Evolutionary conservation across 805 yeast species (phyloP), one percentile per base, ranked within the genome.

Genomic region (Metschnikowia vanudenii): DNA sequence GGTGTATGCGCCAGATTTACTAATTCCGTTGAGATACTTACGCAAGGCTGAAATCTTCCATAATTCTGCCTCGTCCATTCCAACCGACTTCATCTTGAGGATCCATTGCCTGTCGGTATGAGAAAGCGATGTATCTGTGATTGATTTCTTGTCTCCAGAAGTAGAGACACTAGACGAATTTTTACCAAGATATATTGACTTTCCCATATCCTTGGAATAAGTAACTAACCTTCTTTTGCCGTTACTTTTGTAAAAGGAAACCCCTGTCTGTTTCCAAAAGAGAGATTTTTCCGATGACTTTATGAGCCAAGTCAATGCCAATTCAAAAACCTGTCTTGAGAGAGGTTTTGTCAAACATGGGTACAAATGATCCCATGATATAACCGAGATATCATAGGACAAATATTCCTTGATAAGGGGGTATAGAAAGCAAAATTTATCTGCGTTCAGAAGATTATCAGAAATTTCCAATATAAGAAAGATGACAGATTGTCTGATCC

Each of bases 1-100:
- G 9, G 45, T 38, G 19, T 39, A 41, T 6, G 46, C 29, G 7
- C 40, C 50, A 7, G 54, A 47, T 29, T 53, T 38, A 14, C 38
- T 52, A 13, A 39, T 43, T 40, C 82, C 79, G 49, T 67, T 74
- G 8, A 91, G 76, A 54, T 88, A 86, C 24, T 83, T 83, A 46
- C 91, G 73, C 46, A 89, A 63, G 3, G 79, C 79, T 13, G 83
- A 82, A 11, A 92, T 66, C 62, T 91, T 92, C 97, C 97, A 92
- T 20, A 88, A 56, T 37, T 89, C 95, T 7, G 71, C 73, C 9
- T 82, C 88, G 7, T 72, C 73, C 42, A 92, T 65, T 0, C 97
- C 98, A n/a, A 88, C 73, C 2, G 84, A 73, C 39, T 79, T 76
- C 36, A 92, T 68, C 51, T 84, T 81, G 31, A 79, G 79, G n/a